Evolutionary conservation across 1,139 yeast species (phyloP).

Genomic region (Taphrina confusa): DNA sequence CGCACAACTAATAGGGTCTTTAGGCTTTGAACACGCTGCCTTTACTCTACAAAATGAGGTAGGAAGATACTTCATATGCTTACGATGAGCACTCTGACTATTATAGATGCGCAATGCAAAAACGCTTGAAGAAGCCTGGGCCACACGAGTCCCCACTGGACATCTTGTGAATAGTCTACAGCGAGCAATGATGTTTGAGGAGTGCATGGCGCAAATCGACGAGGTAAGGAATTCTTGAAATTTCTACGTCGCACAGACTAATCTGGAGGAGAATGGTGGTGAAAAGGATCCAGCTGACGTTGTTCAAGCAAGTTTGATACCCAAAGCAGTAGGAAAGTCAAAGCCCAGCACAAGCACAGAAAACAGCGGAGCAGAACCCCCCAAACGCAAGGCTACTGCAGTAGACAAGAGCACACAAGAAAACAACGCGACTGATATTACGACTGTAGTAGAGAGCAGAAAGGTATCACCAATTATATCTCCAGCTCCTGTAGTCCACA

Average conservation of each 20-base stretch:
- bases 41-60: slow-evolving; percentile 83
- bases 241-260: neutral
- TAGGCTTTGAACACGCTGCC: slow-evolving; percentile 66
- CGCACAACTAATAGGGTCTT: neutral
- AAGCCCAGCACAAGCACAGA: neutral
- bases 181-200: slow-evolving; percentile 32
- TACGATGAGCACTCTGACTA: slow-evolving; percentile 77
- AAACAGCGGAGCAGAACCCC: neutral
- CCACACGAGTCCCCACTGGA: slow-evolving; percentile 31
- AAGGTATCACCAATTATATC: slow-evolving; percentile 1
- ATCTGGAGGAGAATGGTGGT: slow-evolving; percentile 9
- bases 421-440: neutral
- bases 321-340: neutral
- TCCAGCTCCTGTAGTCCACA: neutral
- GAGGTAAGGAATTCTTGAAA: slow-evolving; percentile 3
- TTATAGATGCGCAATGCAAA: slow-evolving; percentile 63
- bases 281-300: slow-evolving; percentile 18
- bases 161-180: slow-evolving; percentile 24
- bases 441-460: neutral
- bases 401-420: neutral
- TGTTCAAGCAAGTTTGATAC: slow-evolving; percentile 16
- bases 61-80: slow-evolving; percentile 65
- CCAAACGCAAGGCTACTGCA: neutral
- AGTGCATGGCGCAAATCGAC: slow-evolving; percentile 29
- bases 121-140: slow-evolving; percentile 41